Evolutionary conservation across 768 basidiomycete genomes (phyloP).

Genomic region (Suillus cothurnatus): DNA sequence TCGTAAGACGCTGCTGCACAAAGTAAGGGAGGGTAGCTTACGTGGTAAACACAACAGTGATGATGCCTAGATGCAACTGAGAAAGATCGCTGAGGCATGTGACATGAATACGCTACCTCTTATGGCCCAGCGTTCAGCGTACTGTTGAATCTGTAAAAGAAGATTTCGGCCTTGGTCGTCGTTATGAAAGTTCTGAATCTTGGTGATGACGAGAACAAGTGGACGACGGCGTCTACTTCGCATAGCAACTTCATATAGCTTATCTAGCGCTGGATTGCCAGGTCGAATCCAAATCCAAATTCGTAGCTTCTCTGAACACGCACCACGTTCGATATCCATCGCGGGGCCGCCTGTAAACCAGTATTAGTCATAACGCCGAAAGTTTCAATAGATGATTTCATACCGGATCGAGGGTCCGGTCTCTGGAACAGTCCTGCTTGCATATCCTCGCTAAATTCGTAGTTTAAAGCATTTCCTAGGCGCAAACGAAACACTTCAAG

Average conservation of each 20-base stretch:
- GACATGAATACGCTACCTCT: conserved; percentile 47
- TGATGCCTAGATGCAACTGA: conserved; percentile 49
- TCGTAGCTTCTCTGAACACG: background rate
- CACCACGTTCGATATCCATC: conserved; percentile 4
- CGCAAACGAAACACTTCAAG: conserved; percentile 85
- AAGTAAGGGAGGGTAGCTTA: conserved; percentile 36
- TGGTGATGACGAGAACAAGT: conserved; percentile 81
- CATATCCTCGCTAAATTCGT: conserved; percentile 84
- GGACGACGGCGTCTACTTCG: conserved; percentile 63
- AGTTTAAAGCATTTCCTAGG: conserved; percentile 84
- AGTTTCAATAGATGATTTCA: conserved; percentile 10
- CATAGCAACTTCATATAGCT: conserved; percentile 85
- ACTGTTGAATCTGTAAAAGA: conserved; percentile 84
- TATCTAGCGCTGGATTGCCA: conserved; percentile 61
- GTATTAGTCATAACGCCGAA: conserved; percentile 16
- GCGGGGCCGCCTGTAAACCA: conserved; percentile 62
- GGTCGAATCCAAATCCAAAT: background rate
- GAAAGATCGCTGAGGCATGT: conserved; percentile 10
- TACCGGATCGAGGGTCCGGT: conserved; percentile 80
- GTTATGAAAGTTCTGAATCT: conserved; percentile 73
- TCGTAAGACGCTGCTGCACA: conserved; percentile 18
- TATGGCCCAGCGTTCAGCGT: conserved; percentile 85
- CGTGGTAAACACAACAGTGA: conserved; percentile 81
- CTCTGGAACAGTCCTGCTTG: conserved; percentile 83
- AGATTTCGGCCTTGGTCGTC: conserved; percentile 76